Conservation (phyloP, 129 eudicot species). For the carrot (Daucus carota) region DNA sequence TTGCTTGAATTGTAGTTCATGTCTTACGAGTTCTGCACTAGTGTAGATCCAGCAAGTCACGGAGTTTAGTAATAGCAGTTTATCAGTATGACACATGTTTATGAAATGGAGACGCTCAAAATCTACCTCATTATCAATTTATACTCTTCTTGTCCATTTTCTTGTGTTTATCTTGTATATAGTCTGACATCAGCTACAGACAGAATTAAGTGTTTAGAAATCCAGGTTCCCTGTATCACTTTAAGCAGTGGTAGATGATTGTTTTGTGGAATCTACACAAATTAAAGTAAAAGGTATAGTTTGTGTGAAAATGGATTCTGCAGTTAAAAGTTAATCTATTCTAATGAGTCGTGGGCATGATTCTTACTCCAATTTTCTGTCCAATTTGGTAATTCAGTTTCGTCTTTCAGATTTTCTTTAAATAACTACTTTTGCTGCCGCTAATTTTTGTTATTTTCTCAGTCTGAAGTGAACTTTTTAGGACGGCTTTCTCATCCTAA, state of each 20-base stretch:
- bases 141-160: background rate
- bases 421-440: background rate
- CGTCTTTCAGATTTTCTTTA: background rate
- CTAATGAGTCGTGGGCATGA: background rate
- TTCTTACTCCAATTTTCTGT: background rate
- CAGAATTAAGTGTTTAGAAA: background rate
- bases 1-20: too few relatives aligned
- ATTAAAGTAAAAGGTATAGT: background rate
- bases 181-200: background rate
- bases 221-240: background rate
- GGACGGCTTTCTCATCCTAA: conserved; percentile 91
- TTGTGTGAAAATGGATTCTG: too few relatives aligned
- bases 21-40: too few relatives aligned
- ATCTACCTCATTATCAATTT: background rate
- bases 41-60: too few relatives aligned
- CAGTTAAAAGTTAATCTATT: background rate
- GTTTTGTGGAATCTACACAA: background rate
- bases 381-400: background rate
- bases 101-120: background rate
- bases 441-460: conserved; percentile 18
- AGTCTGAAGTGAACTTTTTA: conserved; percentile 82
- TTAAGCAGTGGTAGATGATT: background rate
- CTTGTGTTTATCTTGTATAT: background rate
- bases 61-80: too few relatives aligned
- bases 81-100: background rate